Evolutionary conservation across 2,329 filamentous ascomycete species (phyloP), one percentile per base, ranked within the genome.

Genomic region (Talaromyces piceae): DNA sequence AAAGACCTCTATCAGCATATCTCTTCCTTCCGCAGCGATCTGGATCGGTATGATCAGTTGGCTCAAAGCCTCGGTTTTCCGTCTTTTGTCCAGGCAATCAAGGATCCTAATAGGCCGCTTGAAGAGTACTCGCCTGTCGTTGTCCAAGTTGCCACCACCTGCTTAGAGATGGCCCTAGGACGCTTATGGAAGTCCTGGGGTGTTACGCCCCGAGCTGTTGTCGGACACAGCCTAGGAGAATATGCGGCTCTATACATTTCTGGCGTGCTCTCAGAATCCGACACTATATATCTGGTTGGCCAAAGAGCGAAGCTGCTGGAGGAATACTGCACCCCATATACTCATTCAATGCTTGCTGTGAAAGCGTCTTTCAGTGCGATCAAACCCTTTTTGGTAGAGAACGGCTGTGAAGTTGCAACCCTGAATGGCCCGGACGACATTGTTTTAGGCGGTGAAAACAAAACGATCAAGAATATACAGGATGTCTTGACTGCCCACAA

Each of bases 391-490:
- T 12, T 27, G 5, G n/a, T n/a, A 16, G 27, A n/a, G 13, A 48
- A 30, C 9, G 20, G 3, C n/a, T 41, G 23, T 28, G 77, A 80
- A 58, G 69, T 82, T 54, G 84, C 88, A 13, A 93, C 88, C 71
- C 78, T 89, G 64, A 94, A 94, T 59, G 82, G 84, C 0, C 82
- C 84, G 0, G 75, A 81, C 47, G 86, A 89, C 63, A 90, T 83
- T 9, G 88, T 93, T 2, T n/a, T 63, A 73, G 81, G 80, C 55
- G 70, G 79, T n/a, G 77, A 76, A 49, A 77, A 80, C 45, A 73
- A 81, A 37, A 75, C 83, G 54, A 80, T 87, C 50, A 73, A 79
- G 53, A 71, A 72, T 3, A 71, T 82, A 13, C 74, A 66, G 52
- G 67, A 77, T 7, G 9, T 28, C 8, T 18, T 51, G 5, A 27